Base-by-base conservation (phyloP, 306 rosid genomes). In the Cicer judaicum region DNA sequence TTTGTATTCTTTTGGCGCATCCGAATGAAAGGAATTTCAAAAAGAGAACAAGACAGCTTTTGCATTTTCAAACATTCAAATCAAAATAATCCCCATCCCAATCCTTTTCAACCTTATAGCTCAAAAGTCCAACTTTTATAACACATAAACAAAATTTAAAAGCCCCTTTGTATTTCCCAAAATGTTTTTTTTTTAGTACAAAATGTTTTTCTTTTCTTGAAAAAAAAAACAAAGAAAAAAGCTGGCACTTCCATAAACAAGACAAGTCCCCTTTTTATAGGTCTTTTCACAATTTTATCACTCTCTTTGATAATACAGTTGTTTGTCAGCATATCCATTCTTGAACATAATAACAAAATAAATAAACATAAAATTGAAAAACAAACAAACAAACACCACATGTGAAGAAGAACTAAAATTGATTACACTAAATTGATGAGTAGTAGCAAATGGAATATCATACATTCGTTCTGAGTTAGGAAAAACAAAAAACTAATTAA, bases 1-100 rank as follows among this genome's bases (percentile, higher is more conserved):
- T 79, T 85, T 80, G 79, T 80, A 62, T 80, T 74, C 81, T 76
- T 89, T 82, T 78, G 77, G 86, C 75, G 66, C 82, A 82, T 75
- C 59, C 67, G 50, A 60, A 19, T 68, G 67, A 75, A 78, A 63
- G 73, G 62, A 76, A 46, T 73, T 84, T 80, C 40, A 62, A 84
- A 83, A 72, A 21, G 69, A 83, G 63, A 70, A 59, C 57, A 29
- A 53, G 71, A 79, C 79, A 80, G 74, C 82, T 85, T 87, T 84
- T 74, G 39, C 54, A 82, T 79, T 88, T 79, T 85, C 80, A 57
- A 67, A 54, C 84, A 62, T 75, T 79, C 79, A 71, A 74, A 78
- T 77, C 41, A 64, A 72, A 64, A 56, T 73, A 52, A 49, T 21
- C 76, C 76, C 57, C 83, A 62, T 83, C 76, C 5, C 63, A 75